Evolutionary conservation across 2,329 filamentous ascomycete species (phyloP), one percentile per base, ranked within the genome.

Genomic region (Fusarium mundagurra): DNA sequence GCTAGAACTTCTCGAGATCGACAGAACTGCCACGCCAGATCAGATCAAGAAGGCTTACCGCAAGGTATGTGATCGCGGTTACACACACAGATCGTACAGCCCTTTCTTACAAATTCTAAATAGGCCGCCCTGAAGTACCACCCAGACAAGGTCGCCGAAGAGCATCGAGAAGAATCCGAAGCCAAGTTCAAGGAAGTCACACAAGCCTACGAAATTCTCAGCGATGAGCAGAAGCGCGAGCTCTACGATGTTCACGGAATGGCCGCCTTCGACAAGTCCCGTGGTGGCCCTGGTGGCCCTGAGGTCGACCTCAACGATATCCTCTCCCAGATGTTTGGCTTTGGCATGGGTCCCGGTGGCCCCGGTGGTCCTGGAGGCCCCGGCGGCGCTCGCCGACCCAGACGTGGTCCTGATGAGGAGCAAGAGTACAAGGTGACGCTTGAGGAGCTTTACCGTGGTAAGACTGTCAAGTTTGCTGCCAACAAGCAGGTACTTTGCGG

Each of bases 361-460:
- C 81, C 80, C 27, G 83, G 83, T 22, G 81, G 86, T 78, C 84
- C 83, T 17, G 86, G 86, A 13, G 86, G 87, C 71, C 82, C 83
- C n/a, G 87, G 86, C 39, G 87, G 88, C 7, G 90, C 90, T 17
- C 86, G 86, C 74, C 87, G 88, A 75, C 91, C 92, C 31, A 88
- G 92, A 68, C 93, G 91, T 78, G 95, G 96, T 51, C 91, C 89
- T 61, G 92, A 95, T 76, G 96, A 98, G 83, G 92, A 97, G 81
- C 94, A 97, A 79, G 90, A 94, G 78, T 98, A 99, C 84, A 92
- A 95, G 81, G 94, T 98, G 66, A 93, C 91, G 5, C 85, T 99
- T 68, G 96, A 98, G 82, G 96, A 99, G 83, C 88, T 99, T 38
- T 99, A 98, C 89, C 98, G 97, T 85, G 96, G 96, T 79, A 98